Evolutionary conservation across 2,329 filamentous ascomycete species (phyloP), one percentile per base, ranked within the genome.

Genomic region (Neonectria magnoliae): DNA sequence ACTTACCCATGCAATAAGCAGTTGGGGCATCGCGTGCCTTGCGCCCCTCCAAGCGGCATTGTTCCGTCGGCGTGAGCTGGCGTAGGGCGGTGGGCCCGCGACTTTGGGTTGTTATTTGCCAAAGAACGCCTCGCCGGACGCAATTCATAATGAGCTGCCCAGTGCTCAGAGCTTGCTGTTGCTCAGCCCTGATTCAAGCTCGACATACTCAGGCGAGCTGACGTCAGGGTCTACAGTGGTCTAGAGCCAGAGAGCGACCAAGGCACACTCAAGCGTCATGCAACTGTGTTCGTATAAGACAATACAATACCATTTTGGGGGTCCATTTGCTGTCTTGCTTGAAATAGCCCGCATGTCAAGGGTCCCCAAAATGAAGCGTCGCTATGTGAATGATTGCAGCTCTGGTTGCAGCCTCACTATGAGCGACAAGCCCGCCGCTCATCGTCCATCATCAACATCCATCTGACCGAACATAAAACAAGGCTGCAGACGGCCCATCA

Each of bases 201-300:
- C 57, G 47, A 53, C 47, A 59, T 59, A 36, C n/a, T 31, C 25
- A 45, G n/a, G 38, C 41, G 29, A 54, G 57, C 50, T 54, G 50
- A 54, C 57, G 48, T 60, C 57, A 54, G 57, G 20, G 27, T 14
- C 18, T 9, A 25, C 27, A 36, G 47, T 9, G 20, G 27, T 18
- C 18, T 6, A 25, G 38, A 51, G 47, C 9, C 11, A 48, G 16
- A 48, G 16, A 20, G n/a, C 18, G 22, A 13, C 27, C 41, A 29
- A 54, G 47, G 36, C 53, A 18, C 36, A 51, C 20, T 57, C 48
- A 20, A 18, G 18, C 22, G 25, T n/a, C 25, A 33, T 29, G 25
- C 57, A 13, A 33, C 27, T 22, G 16, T 18, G 38, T 42, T 38
- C 36, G 36, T 38, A n/a, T n/a, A 38, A 38, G 47, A 13, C 47